A percentile compares a stretch with the other conserved stretches of the same genome.
These are phyloP conservation scores for Stachybotrys elegans DNA, from an alignment of 2,329 filamentous ascomycete species.

Conservation along the genomic window DNA sequence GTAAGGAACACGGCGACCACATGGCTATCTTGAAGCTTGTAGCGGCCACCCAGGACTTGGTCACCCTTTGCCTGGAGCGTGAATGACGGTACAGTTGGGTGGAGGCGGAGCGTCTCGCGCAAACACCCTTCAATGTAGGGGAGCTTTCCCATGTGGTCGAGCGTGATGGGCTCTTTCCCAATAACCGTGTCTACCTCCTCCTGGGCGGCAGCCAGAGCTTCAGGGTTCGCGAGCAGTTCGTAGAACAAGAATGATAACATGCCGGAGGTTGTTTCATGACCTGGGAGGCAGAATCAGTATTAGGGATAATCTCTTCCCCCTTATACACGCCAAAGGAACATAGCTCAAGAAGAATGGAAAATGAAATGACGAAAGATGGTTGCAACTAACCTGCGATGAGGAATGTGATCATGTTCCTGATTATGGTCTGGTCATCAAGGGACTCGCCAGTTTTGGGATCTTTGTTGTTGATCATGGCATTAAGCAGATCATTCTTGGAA, in stretches of 20 bases:
- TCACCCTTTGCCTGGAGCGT: constrained; percentile 15
- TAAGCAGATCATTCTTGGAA: neutral
- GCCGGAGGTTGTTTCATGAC: constrained; percentile 60
- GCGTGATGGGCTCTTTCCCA: constrained; percentile 46
- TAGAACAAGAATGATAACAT: constrained; percentile 55
- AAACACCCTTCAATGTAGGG: constrained; percentile 59
- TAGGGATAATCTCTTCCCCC: no score
- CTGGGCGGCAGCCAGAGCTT: constrained; percentile 49
- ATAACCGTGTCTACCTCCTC: constrained; percentile 57
- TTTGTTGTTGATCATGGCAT: neutral
- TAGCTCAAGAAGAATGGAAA: no score
- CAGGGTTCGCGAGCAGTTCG: constrained; percentile 53
- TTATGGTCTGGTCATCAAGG: constrained; percentile 53
- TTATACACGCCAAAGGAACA: no score
- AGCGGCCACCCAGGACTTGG: constrained; percentile 23
- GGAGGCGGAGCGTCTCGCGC: constrained; percentile 33
- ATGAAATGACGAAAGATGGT: no score
- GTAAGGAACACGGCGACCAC: no score
- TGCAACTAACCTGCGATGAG: constrained; percentile 44
- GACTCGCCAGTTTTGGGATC: constrained; percentile 46
- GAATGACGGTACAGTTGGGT: no score
- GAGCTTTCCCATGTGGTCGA: constrained; percentile 55
- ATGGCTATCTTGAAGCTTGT: constrained; percentile 29
- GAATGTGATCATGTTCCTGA: constrained; percentile 64
- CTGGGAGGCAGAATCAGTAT: no score